Evolutionary conservation across 2,329 filamentous ascomycete genomes (phyloP), one percentile per base, ranked within the genome.

Genomic region (Arthrobotrys megalospora): DNA sequence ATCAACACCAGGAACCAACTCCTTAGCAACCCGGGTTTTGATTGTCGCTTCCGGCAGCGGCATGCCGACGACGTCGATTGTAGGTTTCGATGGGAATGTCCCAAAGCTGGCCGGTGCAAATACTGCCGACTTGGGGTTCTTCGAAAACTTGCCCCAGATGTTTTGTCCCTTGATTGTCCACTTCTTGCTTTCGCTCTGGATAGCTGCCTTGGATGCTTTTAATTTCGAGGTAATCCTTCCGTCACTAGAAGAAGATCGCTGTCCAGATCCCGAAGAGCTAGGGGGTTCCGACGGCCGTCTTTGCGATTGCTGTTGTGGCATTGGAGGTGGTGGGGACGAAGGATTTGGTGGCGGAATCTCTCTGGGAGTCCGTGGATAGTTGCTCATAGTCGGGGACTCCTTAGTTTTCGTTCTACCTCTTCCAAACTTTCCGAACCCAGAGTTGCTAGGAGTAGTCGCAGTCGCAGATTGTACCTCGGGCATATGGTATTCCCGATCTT

Each of bases 51-150:
- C 81, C 53, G 77, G 79, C 36, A 82, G 32, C 48, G 77, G 65
- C 80, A 82, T 82, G 45, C 81, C 81, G 32, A 81, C 81, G 41
- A 82, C 81, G 69, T 82, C 81, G 43, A 82, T 79, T 19, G 60
- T 47, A 19, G 72, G 69, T 53, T 78, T 67, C 28, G 69, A 52
- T 28, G 73, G 73, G 50, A 79, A 79, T 16, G 43, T 66, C 6
- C 76, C 76, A 43, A 72, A 79, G 19, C 52, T 60, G 3, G 68
- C 12, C 3, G 76, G 76, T 21, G 76, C 62, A 11, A 79, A 73
- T 12, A 79, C 76, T 32, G 76, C 76, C 28, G 76, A 79, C 34
- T 79, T 79, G 10, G 76, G 76, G 36, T 68, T 73, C 52, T 79
- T 79, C n/a, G 76, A 73, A 36, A 79, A 32, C 24, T 79, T 79